Conservation (phyloP, 768 basidiomycete genomes). For the Mycena amicta region DNA sequence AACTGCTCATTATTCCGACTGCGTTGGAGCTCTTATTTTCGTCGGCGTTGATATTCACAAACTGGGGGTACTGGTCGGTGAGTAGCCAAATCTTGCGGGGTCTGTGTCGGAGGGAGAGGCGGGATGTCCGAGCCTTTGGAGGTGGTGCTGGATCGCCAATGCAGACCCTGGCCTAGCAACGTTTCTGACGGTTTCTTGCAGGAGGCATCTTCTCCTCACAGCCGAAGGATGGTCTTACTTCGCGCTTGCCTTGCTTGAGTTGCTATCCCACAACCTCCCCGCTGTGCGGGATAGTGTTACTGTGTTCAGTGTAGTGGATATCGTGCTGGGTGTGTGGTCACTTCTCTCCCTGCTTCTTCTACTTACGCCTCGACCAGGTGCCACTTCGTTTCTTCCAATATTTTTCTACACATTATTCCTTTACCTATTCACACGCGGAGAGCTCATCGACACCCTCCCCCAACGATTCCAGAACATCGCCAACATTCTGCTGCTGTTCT, state of each 20-base stretch:
- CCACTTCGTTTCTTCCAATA: conserved; percentile 65
- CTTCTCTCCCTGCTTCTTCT: neutral
- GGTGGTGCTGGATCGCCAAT: too few species aligned
- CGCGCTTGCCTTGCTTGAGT: conserved; percentile 58
- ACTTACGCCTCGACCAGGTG: conserved; percentile 37
- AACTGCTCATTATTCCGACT: conserved; percentile 61
- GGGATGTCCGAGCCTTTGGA: too few species aligned
- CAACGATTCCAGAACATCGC: conserved; percentile 46
- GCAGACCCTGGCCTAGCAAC: neutral
- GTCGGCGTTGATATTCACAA: conserved; percentile 51
- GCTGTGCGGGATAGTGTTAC: conserved; percentile 46
- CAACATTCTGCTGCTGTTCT: conserved; percentile 47
- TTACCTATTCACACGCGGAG: conserved; percentile 53
- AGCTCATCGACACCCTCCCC: conserved; percentile 59
- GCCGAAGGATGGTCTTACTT: conserved; percentile 67
- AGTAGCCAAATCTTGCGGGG: conserved; percentile 31
- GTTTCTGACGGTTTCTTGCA: conserved; percentile 26
- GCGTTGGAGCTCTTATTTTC: conserved; percentile 65
- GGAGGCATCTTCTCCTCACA: conserved; percentile 60
- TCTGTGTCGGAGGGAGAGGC: too few species aligned
- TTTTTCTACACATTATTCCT: conserved; percentile 66
- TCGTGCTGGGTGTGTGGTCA: conserved; percentile 55
- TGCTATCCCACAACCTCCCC: conserved; percentile 59
- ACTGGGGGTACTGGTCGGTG: conserved; percentile 53
- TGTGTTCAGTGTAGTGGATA: conserved; percentile 58